These are phyloP conservation scores for Oryza brachyantha DNA, from an alignment of 176 grass and related monocot genomes.

Conservation along the genomic window DNA sequence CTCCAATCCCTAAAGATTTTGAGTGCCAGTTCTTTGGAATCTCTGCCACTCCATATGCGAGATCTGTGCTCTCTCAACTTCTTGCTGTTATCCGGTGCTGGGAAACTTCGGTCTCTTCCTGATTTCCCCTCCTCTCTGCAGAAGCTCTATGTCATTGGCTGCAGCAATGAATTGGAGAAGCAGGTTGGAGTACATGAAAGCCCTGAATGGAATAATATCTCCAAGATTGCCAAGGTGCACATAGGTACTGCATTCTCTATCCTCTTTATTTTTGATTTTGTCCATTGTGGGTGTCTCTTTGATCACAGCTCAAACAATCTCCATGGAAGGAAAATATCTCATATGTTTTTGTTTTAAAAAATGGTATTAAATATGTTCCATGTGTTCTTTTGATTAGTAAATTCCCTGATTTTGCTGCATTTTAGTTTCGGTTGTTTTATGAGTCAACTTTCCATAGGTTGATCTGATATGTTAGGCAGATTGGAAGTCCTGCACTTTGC, in stretches of 20 bases:
- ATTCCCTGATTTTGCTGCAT: no score
- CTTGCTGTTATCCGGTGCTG: not conserved
- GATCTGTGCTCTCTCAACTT: slow-evolving; percentile 23
- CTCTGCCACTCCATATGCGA: slow-evolving; percentile 15
- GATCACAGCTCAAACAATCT: not conserved
- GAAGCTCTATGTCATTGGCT: not conserved
- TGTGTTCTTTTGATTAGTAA: not conserved
- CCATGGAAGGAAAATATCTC: not conserved
- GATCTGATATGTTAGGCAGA: no score
- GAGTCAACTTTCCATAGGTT: no score
- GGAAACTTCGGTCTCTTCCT: not conserved
- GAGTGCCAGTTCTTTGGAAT: slow-evolving; percentile 3
- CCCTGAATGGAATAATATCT: slow-evolving; percentile 4
- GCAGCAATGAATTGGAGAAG: not conserved
- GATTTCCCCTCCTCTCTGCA: slow-evolving; percentile 18
- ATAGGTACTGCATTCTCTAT: not conserved
- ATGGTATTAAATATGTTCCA: not conserved
- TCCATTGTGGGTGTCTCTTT: not conserved
- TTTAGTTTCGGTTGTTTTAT: no score
- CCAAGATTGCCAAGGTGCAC: not conserved
- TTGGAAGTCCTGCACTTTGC: no score
- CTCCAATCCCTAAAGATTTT: slow-evolving; percentile 1
- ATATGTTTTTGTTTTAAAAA: no score
- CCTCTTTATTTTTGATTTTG: not conserved
- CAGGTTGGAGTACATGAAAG: not conserved